Percentiles rank a stretch among this genome's conserved stretches.
phyloP scores from a whole-genome alignment of 2,329 filamentous ascomycete species.

The Phyllosticta capitalensis region DNA sequence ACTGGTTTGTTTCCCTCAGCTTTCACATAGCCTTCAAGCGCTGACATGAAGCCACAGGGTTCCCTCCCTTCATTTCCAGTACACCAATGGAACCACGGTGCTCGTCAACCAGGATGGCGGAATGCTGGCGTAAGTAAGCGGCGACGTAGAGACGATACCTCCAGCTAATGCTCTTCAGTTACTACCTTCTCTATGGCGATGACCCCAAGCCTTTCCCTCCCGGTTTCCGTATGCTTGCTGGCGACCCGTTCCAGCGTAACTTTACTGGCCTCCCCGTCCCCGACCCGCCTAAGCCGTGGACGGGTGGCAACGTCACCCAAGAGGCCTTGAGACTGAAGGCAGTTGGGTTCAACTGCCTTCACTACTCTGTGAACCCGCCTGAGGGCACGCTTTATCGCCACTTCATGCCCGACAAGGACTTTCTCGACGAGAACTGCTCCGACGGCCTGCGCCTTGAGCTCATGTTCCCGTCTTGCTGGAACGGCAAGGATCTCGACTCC shows the following conservation, averaged over 20 bases:
- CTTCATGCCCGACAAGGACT: slow-evolving; percentile 68
- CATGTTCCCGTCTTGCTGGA: slow-evolving; percentile 69
- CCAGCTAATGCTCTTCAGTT: slow-evolving; percentile 39
- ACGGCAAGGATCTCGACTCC: slow-evolving; percentile 50
- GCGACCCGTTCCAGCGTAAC: slow-evolving; percentile 50
- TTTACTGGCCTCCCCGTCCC: slow-evolving; percentile 46
- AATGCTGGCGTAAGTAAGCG: slow-evolving; percentile 19
- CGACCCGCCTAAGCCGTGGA: slow-evolving; percentile 66
- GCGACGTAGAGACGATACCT: slow-evolving; percentile 20
- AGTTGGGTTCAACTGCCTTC: slow-evolving; percentile 88
- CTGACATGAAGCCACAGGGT: slow-evolving; percentile 30
- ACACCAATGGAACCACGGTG: slow-evolving; percentile 53
- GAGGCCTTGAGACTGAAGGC: slow-evolving; percentile 66
- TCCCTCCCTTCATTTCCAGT: slow-evolving; percentile 59
- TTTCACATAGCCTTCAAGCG: background rate
- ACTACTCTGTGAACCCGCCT: slow-evolving; percentile 53
- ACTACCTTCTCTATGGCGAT: slow-evolving; percentile 69
- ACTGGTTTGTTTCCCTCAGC: slow-evolving; percentile 44
- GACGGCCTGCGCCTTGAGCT: slow-evolving; percentile 66
- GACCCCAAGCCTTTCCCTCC: slow-evolving; percentile 62
- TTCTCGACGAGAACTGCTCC: no score
- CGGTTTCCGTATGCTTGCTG: slow-evolving; percentile 62
- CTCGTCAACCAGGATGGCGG: slow-evolving; percentile 50
- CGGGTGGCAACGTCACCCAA: slow-evolving; percentile 56
- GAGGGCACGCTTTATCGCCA: slow-evolving; percentile 76